Evolutionary conservation across 352 stramenopile species (phyloP), one percentile per base, ranked within the genome.

Genomic region (Globisporangium lucens): DNA sequence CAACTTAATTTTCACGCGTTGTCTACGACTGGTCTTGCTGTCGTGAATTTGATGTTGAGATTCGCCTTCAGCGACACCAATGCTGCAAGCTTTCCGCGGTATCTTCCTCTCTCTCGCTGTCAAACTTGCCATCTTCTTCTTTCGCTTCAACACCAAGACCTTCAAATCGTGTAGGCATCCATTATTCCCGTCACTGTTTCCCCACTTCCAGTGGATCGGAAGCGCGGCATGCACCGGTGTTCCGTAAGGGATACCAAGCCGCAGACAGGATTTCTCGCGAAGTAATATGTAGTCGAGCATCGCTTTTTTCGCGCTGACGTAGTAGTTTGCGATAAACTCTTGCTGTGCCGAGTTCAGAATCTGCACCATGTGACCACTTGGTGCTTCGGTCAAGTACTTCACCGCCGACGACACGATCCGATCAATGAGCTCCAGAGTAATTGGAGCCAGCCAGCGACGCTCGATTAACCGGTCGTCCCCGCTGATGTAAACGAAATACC

Each of bases 231-330:
- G 74, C 0, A 24, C 17, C 1, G 87, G 83, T 0, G 83, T 79
- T 13, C 87, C 87, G 5, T 74, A 62, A 0, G 62, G 36, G 52
- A 94, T 90, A 10, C 71, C 67, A 1, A 94, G 66, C 9, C 85
- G 83, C 1, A 71, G n/a, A 4, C 82, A 68, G 6, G 84, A 79
- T 9, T 62, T 57, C 7, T 30, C 49, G 0, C 85, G 79, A 17
- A 91, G 62, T 2, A 94, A 62, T 5, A 93, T 29, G 63, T 93
- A 94, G 56, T 94, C 85, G 5, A 94, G 35, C 56, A 93, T 85
- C 4, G 85, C 77, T 66, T 92, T 93, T 74, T 89, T 93, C 33
- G 83, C 68, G 52, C 87, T 93, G 3, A 72, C 38, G 61, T 85
- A 82, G 56, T 92, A 94, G 41, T 82, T 91, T 27, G 66, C 62